Conservation (phyloP, 148 eudicot species). For the Persicaria tinctoria region DNA sequence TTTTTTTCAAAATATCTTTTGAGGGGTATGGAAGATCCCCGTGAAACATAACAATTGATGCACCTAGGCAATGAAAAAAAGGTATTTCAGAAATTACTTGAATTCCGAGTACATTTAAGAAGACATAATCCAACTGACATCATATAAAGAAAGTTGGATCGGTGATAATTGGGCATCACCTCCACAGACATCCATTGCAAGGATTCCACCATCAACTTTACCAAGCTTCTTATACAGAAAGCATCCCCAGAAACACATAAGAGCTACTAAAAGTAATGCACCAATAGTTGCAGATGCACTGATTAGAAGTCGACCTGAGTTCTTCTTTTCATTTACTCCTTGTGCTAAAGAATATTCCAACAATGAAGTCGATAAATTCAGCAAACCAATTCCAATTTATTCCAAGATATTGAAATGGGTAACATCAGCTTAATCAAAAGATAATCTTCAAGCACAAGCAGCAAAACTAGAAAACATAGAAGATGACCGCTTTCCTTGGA, state of each 20-base stretch:
- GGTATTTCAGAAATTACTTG: too few relatives aligned
- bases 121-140: neutral
- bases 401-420: neutral
- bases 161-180: conserved; percentile 31
- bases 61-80: conserved; percentile 45
- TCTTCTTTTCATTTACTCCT: conserved; percentile 37
- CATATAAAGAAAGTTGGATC: neutral
- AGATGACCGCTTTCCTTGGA: neutral
- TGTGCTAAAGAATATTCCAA: conserved; percentile 22
- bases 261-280: conserved; percentile 86
- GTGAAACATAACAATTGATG: conserved; percentile 96
- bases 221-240: conserved; percentile 90
- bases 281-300: conserved; percentile 97
- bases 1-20: conserved; percentile 77
- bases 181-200: conserved; percentile 81
- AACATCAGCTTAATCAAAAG: neutral
- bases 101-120: neutral
- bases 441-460: neutral
- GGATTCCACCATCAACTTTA: conserved; percentile 64
- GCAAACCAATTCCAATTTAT: neutral
- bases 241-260: conserved; percentile 99
- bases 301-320: conserved; percentile 72
- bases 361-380: neutral
- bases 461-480: neutral
- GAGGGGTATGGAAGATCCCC: conserved; percentile 97